A percentile compares a stretch with the other conserved stretches of the same genome.
Evolutionary conservation across 768 basidiomycete genomes (phyloP).

Genomic region (Plicaturopsis crispa): DNA sequence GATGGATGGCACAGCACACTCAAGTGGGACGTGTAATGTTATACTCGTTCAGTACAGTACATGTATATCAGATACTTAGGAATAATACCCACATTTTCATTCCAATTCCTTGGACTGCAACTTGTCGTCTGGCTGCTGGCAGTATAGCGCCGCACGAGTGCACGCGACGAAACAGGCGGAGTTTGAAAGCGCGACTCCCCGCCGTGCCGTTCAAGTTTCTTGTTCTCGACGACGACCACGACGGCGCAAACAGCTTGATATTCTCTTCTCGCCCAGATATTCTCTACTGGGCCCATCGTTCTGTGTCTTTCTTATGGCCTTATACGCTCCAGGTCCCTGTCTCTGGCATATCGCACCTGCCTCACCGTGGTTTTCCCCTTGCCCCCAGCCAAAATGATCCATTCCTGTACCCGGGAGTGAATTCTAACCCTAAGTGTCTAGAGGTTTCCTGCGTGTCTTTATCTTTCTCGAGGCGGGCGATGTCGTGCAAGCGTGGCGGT

Average conservation of each 20-base stretch:
- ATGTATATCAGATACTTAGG: background rate
- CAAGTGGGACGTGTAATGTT: slow-evolving; percentile 17
- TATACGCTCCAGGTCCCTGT: slow-evolving; percentile 44
- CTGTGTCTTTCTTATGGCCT: slow-evolving; percentile 14
- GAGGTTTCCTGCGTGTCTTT: slow-evolving; percentile 24
- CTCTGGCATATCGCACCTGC: slow-evolving; percentile 14
- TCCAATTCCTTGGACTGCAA: background rate
- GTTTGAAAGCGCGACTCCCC: background rate
- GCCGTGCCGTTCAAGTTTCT: background rate
- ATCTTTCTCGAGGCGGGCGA: slow-evolving; percentile 21
- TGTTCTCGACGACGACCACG: background rate
- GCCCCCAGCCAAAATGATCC: slow-evolving; percentile 45
- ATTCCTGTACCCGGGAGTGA: slow-evolving; percentile 38
- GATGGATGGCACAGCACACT: slow-evolving; percentile 20
- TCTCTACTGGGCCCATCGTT: background rate
- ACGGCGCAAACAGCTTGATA: background rate
- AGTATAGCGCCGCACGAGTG: too few relatives aligned
- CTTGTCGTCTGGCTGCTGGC: background rate
- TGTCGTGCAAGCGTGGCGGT: slow-evolving; percentile 15
- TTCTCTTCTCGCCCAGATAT: background rate
- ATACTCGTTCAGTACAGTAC: too few relatives aligned
- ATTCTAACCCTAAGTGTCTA: slow-evolving; percentile 55
- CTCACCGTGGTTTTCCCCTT: slow-evolving; percentile 22
- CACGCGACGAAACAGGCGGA: too few relatives aligned
- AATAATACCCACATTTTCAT: background rate